Evolutionary conservation across 2,329 filamentous ascomycete genomes (phyloP), one percentile per base, ranked within the genome.

Genomic region (Periglandula ipomoeae): DNA sequence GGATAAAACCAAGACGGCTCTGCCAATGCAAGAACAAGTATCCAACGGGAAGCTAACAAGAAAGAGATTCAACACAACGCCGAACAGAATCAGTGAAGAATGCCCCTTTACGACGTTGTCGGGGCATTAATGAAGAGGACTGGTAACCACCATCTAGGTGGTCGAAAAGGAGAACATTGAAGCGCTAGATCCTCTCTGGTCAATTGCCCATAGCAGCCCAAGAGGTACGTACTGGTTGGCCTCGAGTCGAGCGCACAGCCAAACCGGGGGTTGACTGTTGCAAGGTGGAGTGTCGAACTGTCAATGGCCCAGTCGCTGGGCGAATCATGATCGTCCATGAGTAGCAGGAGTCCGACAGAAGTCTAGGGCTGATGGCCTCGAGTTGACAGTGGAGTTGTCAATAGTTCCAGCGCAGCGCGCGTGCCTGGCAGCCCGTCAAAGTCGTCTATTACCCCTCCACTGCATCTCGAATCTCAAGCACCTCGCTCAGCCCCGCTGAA

Each of bases 131-230:
- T 38, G 26, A 38, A 37, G 46, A 34, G n/a, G 42, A 7, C 24
- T 20, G 43, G 32, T 41, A 22, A 5, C 10, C 15, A 32, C 3
- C 30, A 10, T 32, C 10, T 32, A 32, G 30, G 30, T 32, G n/a
- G 44, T 45, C 34, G 49, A 46, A 42, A 43, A 50, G 44, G 39
- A 39, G 46, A 43, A 40, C 38, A 32, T 32, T 32, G 30, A 32
- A 32, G 11, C 7, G 15, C 30, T 32, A 32, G 7, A n/a, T 32
- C 27, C 27, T 30, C 9, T 30, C 27, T 8, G 27, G 9, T 11
- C 26, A 27, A 27, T 27, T 27, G 6, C 5, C 26, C 26, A 27
- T 11, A 5, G 15, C 30, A 32, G 30, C 30, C 19, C 7, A 38
- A 19, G 17, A 37, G 34, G 34, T 19, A 37, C 34, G 34, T 37